Evolutionary conservation across 2,329 filamentous ascomycete genomes (phyloP).

Genomic region (Nigrospora osmanthi): DNA sequence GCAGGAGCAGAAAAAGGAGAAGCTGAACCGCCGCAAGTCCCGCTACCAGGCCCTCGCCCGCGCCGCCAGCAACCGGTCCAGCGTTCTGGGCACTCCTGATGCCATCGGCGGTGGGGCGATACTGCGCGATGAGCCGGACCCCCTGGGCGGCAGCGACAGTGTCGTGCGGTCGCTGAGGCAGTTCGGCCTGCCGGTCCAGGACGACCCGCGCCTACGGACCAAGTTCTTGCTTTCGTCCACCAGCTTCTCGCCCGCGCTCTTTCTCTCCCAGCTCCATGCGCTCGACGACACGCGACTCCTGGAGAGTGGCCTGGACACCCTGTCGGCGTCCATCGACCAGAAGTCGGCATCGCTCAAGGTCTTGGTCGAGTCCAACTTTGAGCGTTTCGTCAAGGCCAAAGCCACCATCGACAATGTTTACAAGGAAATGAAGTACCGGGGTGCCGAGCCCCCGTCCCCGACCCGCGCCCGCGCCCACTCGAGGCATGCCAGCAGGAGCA

Average conservation of each 20-base stretch:
- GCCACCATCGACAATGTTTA: conserved; percentile 98
- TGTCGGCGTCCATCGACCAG: conserved; percentile 90
- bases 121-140: conserved; percentile 87
- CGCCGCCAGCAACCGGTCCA: conserved; percentile 61
- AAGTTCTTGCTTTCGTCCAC: conserved; percentile 94
- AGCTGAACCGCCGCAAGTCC: conserved; percentile 57
- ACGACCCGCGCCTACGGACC: conserved; percentile 68
- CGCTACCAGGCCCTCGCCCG: conserved; percentile 80
- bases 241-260: conserved; percentile 85
- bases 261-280: conserved; percentile 86
- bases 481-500: conserved; percentile 59
- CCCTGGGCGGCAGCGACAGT: conserved; percentile 79
- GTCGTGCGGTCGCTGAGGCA: conserved; percentile 74
- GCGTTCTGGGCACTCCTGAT: conserved; percentile 59
- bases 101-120: conserved; percentile 60
- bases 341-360: conserved; percentile 96
- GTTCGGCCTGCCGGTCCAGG: conserved; percentile 72
- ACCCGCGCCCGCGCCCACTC: conserved; percentile 44
- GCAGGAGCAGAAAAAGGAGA: conserved; percentile 39
- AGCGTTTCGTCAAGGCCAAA: conserved; percentile 94
- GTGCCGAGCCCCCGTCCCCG: conserved; percentile 41
- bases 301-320: conserved; percentile 71
- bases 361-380: conserved; percentile 95
- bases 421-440: conserved; percentile 84
- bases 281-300: conserved; percentile 76